Base-by-base conservation (phyloP, 257 asterid genomes). In the Scutellaria minor region DNA sequence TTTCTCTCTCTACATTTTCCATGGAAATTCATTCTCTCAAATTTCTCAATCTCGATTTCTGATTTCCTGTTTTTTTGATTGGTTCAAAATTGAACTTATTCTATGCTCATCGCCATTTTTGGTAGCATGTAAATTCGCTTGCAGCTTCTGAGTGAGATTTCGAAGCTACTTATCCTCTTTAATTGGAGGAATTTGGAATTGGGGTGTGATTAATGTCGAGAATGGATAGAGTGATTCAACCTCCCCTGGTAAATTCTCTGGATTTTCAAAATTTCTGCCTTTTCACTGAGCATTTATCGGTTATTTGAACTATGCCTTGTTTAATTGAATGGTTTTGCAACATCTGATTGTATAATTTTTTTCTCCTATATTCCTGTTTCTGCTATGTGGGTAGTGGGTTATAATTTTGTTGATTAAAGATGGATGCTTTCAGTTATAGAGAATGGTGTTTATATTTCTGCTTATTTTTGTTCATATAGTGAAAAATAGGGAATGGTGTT, bases 211-310 rank as follows among this genome's bases (percentile, higher is more conserved):
- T 46, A 64, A 39, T 24, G 58, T 66, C 73, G 37, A 64, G 79
- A 80, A 86, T 80, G 89, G 92, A 86, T 41, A 77, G 92, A 67
- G 82, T 54, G 73, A 80, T 86, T 64, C 92, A 86, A 83, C 92
- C 92, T 78, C 92, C 89, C 22, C 82, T 86, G 92, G 92, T 86
- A 86, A 77, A 39, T 64, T 54, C 31, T 54, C 11, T 63, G 15
- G 41, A 40, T 65, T 35, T 50, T 64, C 58, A 58, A 41, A 54
- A 5, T 41, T 56, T 51, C 48, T 55, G 56, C 67, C 46, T 40
- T 22, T 62, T 37, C 11, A n/a, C 54, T 46, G 3, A 24, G 1
- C 3, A 31, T 6, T 64, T 64, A 13, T 22, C 35, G 3, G 9
- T 45, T 22, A 3, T 24, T 1, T 63, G 7, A 12, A 37, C 2